A percentile compares a stretch with the other conserved stretches of the same genome.
phyloP scores from a whole-genome alignment of 352 stramenopile species.

The Pythium pyrilobum region DNA sequence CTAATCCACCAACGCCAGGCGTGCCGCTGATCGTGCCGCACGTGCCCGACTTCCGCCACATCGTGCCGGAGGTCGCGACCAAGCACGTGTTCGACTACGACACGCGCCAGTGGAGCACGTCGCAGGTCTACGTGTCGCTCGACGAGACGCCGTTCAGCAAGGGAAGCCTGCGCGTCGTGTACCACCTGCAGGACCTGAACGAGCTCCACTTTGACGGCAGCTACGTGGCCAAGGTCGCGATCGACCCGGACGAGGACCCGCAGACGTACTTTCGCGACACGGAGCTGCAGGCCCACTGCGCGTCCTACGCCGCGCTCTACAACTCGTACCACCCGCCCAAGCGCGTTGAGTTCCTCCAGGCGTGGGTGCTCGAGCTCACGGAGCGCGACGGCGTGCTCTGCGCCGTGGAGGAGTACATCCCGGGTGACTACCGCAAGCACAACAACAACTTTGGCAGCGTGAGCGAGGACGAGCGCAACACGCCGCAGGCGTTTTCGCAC shows the following conservation, averaged over 20 bases:
- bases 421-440: conserved; percentile 82
- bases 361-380: conserved; percentile 78
- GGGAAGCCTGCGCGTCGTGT: conserved; percentile 73
- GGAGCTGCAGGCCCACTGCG: conserved; percentile 83
- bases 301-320: conserved; percentile 79
- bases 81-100: conserved; percentile 83
- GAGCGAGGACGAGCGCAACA: conserved; percentile 82
- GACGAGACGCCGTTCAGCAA: conserved; percentile 83
- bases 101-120: conserved; percentile 64
- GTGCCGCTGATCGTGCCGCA: conserved; percentile 78
- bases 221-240: conserved; percentile 84
- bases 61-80: conserved; percentile 51
- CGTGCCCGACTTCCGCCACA: conserved; percentile 53
- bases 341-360: conserved; percentile 75
- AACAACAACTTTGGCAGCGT: conserved; percentile 88
- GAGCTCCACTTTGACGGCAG: conserved; percentile 29
- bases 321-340: conserved; percentile 84
- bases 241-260: conserved; percentile 82
- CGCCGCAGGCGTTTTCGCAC: conserved; percentile 89
- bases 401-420: conserved; percentile 77
- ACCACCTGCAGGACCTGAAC: conserved; percentile 70
- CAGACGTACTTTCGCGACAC: conserved; percentile 89
- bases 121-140: conserved; percentile 60
- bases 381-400: conserved; percentile 68
- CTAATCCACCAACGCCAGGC: too few species aligned